A percentile compares a stretch with the other conserved stretches of the same genome.
These are phyloP conservation scores for Nemania sp. DNA, from an alignment of 2,329 filamentous ascomycete genomes.

Conservation along the genomic window DNA sequence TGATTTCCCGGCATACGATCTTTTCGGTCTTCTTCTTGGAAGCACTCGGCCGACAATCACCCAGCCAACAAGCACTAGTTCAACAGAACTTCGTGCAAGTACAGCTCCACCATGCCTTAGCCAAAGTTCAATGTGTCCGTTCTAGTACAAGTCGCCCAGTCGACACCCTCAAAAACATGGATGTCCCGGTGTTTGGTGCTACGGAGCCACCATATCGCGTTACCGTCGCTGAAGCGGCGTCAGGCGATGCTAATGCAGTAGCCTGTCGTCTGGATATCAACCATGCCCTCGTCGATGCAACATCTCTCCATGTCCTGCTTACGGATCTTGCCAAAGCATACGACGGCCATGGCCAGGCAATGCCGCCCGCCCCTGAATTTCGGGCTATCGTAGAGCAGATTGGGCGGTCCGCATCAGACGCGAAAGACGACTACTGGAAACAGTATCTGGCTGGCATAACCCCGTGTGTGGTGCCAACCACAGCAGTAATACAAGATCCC, in stretches of 20 bases:
- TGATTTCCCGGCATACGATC: background rate
- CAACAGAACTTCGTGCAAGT: slow-evolving; percentile 6
- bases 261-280: slow-evolving; percentile 1
- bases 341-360: slow-evolving; percentile 1
- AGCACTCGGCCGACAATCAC: slow-evolving; percentile 3
- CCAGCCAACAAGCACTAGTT: background rate
- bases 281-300: slow-evolving; percentile 2
- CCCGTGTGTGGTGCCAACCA: slow-evolving; percentile 5
- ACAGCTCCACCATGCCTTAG: slow-evolving; percentile 5
- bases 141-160: slow-evolving; percentile 4
- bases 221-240: background rate
- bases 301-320: slow-evolving; percentile 1
- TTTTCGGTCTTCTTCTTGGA: slow-evolving; percentile 3
- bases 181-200: slow-evolving; percentile 4
- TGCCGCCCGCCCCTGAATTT: slow-evolving; percentile 4
- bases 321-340: slow-evolving; percentile 2
- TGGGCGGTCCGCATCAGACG: slow-evolving; percentile 3
- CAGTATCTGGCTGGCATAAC: slow-evolving; percentile 6
- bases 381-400: slow-evolving; percentile 5
- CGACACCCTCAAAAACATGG: slow-evolving; percentile 3
- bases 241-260: slow-evolving; percentile 5
- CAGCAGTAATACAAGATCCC: slow-evolving; percentile 1
- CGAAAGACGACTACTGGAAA: slow-evolving; percentile 5
- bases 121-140: slow-evolving; percentile 3
- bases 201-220: slow-evolving; percentile 4